These are phyloP conservation scores for Bryopsis sp. DNA, from an alignment of 139 green algal species.

Conservation along the genomic window DNA sequence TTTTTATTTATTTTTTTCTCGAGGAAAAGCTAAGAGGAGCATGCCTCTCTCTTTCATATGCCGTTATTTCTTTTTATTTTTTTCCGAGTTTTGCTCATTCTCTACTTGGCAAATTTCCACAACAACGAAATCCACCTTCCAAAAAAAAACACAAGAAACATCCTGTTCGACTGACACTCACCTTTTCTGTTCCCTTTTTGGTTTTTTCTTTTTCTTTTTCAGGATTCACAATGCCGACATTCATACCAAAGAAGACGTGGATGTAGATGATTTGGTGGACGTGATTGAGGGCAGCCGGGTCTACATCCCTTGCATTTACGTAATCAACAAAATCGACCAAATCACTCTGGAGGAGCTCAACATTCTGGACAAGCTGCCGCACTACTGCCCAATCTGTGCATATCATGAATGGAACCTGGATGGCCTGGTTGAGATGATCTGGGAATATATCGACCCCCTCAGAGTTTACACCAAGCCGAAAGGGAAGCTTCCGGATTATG, in stretches of 20 bases:
- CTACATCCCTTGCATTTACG: conserved; percentile 95
- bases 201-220: conserved; percentile 1
- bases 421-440: conserved; percentile 90
- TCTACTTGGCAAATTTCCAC: too few relatives aligned
- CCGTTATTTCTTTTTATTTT: too few relatives aligned
- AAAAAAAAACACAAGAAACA: too few relatives aligned
- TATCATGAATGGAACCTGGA: conserved; percentile 90
- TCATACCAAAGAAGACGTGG: conserved; percentile 66
- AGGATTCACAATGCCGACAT: conserved; percentile 94
- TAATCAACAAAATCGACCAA: conserved; percentile 95
- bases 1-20: too few relatives aligned
- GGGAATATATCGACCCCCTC: conserved; percentile 90
- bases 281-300: conserved; percentile 91
- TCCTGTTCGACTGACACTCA: too few relatives aligned
- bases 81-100: too few relatives aligned
- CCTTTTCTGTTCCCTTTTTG: not conserved
- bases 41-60: too few relatives aligned
- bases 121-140: too few relatives aligned
- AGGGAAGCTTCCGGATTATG: conserved; percentile 91
- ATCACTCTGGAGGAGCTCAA: conserved; percentile 91
- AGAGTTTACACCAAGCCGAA: conserved; percentile 91
- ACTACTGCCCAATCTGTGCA: conserved; percentile 92
- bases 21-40: too few relatives aligned
- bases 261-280: conserved; percentile 93
- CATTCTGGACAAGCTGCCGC: conserved; percentile 72